A percentile compares a stretch with the other conserved stretches of the same genome.
Conservation (phyloP, 2,329 filamentous ascomycete genomes). For the Paecilomyces niveus region DNA sequence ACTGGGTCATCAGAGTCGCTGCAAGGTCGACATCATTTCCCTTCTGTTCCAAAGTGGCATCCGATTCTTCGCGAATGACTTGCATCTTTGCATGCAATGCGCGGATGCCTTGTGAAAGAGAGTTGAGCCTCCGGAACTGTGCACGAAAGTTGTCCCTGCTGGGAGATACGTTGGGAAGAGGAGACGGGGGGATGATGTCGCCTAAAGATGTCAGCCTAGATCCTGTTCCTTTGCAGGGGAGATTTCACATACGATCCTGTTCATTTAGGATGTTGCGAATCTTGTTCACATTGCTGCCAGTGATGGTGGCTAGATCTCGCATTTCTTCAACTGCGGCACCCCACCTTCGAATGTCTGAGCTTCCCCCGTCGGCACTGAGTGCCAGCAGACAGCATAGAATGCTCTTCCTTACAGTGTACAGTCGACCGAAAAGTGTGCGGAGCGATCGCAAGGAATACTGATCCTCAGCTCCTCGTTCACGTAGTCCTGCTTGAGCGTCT, state of each 20-base stretch:
- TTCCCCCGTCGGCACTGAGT: constrained; percentile 72
- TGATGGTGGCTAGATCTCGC: constrained; percentile 54
- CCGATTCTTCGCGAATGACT: constrained; percentile 82
- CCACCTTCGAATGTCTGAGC: constrained; percentile 72
- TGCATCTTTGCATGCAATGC: constrained; percentile 93
- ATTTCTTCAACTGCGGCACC: constrained; percentile 70
- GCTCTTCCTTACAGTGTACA: constrained; percentile 74
- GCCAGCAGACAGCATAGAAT: constrained; percentile 85
- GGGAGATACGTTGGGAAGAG: constrained; percentile 61
- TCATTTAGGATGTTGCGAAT: constrained; percentile 66
- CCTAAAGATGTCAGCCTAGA: constrained; percentile 19
- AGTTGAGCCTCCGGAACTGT: constrained; percentile 81
- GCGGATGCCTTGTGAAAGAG: constrained; percentile 81
- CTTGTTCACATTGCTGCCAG: constrained; percentile 56
- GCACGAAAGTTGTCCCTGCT: constrained; percentile 77
- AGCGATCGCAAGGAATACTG: constrained; percentile 69
- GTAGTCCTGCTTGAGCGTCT: constrained; percentile 60
- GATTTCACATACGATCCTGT: constrained; percentile 60
- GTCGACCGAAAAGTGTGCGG: constrained; percentile 72
- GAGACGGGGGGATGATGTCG: constrained; percentile 43
- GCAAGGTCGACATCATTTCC: constrained; percentile 64
- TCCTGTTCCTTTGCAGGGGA: constrained; percentile 4
- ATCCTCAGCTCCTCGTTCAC: constrained; percentile 65
- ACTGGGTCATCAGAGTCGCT: constrained; percentile 73
- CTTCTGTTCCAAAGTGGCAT: constrained; percentile 67